Evolutionary conservation across 2,329 filamentous ascomycete genomes (phyloP).

Genomic region (Microthyrium microscopicum): DNA sequence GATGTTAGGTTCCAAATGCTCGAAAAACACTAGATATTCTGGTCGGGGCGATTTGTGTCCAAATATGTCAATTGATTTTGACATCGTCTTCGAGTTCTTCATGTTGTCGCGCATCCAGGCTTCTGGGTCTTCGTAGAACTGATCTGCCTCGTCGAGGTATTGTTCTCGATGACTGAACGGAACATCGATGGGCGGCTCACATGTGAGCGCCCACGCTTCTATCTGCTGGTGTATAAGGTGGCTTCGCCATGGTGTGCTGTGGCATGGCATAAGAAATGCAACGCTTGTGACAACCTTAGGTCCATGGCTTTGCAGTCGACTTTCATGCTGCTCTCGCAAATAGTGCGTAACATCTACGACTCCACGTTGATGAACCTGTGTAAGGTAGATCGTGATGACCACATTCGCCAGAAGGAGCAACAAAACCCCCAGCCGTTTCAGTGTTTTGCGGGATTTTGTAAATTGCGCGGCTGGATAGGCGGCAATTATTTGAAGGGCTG

Average conservation of each 20-base stretch:
- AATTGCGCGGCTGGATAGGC: slow-evolving; percentile 50
- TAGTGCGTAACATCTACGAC: slow-evolving; percentile 58
- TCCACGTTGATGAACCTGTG: slow-evolving; percentile 64
- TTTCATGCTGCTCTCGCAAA: slow-evolving; percentile 54
- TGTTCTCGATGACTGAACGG: slow-evolving; percentile 40
- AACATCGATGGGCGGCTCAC: slow-evolving; percentile 70
- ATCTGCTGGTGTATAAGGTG: slow-evolving; percentile 64
- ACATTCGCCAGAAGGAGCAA: slow-evolving; percentile 48
- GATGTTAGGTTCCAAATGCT: slow-evolving; percentile 36
- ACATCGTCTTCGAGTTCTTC: slow-evolving; percentile 15
- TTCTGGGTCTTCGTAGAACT: slow-evolving; percentile 57
- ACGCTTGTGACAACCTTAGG: slow-evolving; percentile 28
- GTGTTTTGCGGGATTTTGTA: slow-evolving; percentile 33
- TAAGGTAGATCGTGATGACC: slow-evolving; percentile 55
- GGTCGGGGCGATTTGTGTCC: slow-evolving; percentile 21
- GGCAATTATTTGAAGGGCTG: slow-evolving; percentile 66
- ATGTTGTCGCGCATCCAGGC: slow-evolving; percentile 23
- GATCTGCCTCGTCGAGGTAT: slow-evolving; percentile 81
- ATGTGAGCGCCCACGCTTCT: slow-evolving; percentile 69
- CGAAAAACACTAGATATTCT: slow-evolving; percentile 36
- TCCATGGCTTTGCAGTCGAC: slow-evolving; percentile 3
- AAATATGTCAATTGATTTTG: neutral
- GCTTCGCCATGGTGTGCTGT: slow-evolving; percentile 88
- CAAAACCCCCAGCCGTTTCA: slow-evolving; percentile 27
- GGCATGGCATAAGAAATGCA: slow-evolving; percentile 87